Evolutionary conservation across 352 stramenopile species (phyloP).

Genomic region (Globisporangium recalcitrans): DNA sequence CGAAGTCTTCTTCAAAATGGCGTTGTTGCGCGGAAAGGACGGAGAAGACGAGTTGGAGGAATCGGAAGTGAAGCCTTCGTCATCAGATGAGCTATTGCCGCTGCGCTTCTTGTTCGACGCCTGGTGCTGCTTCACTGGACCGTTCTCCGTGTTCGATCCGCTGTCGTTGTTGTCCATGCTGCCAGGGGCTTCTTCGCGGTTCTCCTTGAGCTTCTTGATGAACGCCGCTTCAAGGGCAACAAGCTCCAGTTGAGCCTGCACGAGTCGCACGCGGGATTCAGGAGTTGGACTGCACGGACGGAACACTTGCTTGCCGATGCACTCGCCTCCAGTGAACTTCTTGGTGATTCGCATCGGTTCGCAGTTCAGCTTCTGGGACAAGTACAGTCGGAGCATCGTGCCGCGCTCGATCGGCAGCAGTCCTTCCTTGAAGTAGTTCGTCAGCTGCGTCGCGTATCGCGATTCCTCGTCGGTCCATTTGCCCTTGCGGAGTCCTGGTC

Average conservation of each 20-base stretch:
- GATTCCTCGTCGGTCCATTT: conserved; percentile 87
- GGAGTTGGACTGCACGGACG: conserved; percentile 66
- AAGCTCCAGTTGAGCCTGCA: conserved; percentile 71
- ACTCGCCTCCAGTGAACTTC: conserved; percentile 89
- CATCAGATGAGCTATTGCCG: conserved; percentile 17
- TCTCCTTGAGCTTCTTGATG: conserved; percentile 74
- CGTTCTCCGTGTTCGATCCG: conserved; percentile 7
- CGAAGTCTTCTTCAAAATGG: conserved; percentile 9
- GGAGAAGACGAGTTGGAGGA: conserved; percentile 20
- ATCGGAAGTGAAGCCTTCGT: conserved; percentile 27
- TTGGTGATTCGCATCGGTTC: conserved; percentile 92
- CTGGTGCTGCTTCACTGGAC: neutral
- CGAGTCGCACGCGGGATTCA: conserved; percentile 55
- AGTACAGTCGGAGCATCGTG: conserved; percentile 87
- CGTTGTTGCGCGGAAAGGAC: neutral
- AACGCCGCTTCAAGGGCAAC: conserved; percentile 70
- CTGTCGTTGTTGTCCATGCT: conserved; percentile 48
- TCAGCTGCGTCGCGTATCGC: conserved; percentile 65
- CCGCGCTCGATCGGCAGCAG: conserved; percentile 77
- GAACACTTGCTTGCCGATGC: conserved; percentile 89
- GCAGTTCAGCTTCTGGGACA: conserved; percentile 91
- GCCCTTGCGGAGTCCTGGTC: conserved; percentile 78
- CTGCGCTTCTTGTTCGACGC: conserved; percentile 23
- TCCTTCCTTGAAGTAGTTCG: conserved; percentile 83
- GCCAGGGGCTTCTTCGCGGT: conserved; percentile 60